Evolutionary conservation across 2,329 filamentous ascomycete genomes (phyloP).

Genomic region (Aspergillus tanneri): DNA sequence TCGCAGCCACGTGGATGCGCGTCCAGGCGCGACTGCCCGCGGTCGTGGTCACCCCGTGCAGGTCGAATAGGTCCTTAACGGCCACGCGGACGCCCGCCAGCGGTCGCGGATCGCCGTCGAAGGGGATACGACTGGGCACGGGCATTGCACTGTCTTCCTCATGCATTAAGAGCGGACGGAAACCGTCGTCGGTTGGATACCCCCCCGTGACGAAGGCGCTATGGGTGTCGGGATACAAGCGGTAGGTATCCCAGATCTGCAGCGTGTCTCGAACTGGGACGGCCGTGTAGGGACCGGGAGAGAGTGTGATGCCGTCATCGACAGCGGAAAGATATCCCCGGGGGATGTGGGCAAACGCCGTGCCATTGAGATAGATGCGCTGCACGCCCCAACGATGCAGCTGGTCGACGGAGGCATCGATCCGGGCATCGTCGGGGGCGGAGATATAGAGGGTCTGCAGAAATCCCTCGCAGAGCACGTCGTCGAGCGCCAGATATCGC

Average conservation of each 20-base stretch:
- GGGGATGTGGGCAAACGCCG: neutral
- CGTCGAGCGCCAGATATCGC: constrained; percentile 12
- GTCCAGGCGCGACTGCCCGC: constrained; percentile 35
- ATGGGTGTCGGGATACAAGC: constrained; percentile 14
- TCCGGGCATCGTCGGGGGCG: neutral
- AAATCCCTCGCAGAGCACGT: constrained; percentile 13
- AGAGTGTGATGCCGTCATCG: neutral
- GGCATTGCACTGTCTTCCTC: too few relatives aligned
- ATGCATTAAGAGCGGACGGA: too few relatives aligned
- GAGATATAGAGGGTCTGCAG: constrained; percentile 12
- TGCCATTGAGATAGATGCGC: constrained; percentile 2
- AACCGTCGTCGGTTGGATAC: constrained; percentile 12
- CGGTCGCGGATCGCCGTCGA: constrained; percentile 33
- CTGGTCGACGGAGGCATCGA: constrained; percentile 2
- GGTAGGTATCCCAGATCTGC: constrained; percentile 11
- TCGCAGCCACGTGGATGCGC: constrained; percentile 24
- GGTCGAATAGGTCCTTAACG: constrained; percentile 40
- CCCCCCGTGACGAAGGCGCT: constrained; percentile 12
- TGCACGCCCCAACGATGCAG: neutral
- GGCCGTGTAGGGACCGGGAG: constrained; percentile 14
- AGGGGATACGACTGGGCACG: constrained; percentile 13
- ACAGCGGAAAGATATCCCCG: too few relatives aligned
- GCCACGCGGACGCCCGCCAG: constrained; percentile 35
- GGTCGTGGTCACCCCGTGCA: constrained; percentile 36
- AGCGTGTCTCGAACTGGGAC: neutral